Percentiles rank a stretch among this genome's conserved stretches.
phyloP scores from a whole-genome alignment of 2,329 filamentous ascomycete species.

The Pyricularia pennisetigena region DNA sequence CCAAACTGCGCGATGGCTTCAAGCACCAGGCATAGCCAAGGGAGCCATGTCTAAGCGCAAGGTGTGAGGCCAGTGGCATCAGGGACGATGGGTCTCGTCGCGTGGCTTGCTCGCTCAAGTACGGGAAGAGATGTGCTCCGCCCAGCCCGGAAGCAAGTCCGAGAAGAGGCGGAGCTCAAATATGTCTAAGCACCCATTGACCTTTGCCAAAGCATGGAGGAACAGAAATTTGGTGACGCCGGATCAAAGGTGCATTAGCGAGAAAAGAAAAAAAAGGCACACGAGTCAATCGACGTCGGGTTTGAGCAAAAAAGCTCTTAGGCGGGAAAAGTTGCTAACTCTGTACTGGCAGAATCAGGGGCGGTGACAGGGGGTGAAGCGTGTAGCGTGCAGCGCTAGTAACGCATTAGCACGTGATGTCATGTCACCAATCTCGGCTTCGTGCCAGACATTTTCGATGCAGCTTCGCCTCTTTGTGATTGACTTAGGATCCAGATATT shows the following conservation, averaged over 20 bases:
- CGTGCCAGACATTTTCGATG: background rate
- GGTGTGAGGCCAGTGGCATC: background rate
- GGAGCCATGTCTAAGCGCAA: conserved; percentile 1
- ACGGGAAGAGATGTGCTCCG: background rate
- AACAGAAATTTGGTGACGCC: background rate
- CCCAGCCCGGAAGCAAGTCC: conserved; percentile 1
- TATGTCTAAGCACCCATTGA: background rate
- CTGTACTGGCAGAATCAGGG: background rate
- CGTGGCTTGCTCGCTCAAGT: background rate
- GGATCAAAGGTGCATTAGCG: background rate
- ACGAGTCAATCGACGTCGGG: background rate
- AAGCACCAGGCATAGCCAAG: conserved; percentile 1
- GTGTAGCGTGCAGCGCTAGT: background rate
- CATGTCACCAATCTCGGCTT: background rate
- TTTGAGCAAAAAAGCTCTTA: no score
- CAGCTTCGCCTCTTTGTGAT: background rate
- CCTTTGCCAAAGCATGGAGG: background rate
- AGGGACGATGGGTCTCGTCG: background rate
- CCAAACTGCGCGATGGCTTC: background rate
- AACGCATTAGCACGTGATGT: background rate
- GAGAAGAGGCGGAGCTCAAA: background rate
- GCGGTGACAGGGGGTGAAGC: background rate
- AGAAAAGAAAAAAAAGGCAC: background rate
- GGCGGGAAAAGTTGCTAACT: background rate
- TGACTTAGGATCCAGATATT: background rate